These are phyloP conservation scores for Zasmidium cellare DNA, from an alignment of 2,329 filamentous ascomycete species.

Conservation along the genomic window DNA sequence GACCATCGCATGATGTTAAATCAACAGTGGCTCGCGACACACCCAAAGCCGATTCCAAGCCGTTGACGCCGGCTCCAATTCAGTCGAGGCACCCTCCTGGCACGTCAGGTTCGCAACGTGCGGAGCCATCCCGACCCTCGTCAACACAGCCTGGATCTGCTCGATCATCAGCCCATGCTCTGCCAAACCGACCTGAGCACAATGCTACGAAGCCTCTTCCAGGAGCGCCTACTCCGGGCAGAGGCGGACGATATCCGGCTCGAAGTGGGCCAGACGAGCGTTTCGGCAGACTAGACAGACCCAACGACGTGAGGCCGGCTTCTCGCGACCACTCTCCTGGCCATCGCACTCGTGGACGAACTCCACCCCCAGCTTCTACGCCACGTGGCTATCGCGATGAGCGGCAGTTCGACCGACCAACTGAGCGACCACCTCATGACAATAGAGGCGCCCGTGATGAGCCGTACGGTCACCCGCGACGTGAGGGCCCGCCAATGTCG, in stretches of 20 bases:
- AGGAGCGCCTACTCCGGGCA: slow-evolving; percentile 1
- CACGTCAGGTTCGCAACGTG: slow-evolving; percentile 29
- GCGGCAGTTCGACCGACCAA: slow-evolving; percentile 16
- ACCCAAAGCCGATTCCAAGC: slow-evolving; percentile 19
- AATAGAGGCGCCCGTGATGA: slow-evolving; percentile 20
- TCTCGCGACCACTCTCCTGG: slow-evolving; percentile 44
- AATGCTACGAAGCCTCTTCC: slow-evolving; percentile 14
- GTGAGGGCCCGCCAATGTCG: slow-evolving; percentile 14
- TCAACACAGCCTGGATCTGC: slow-evolving; percentile 29
- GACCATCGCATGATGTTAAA: background rate
- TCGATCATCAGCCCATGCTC: slow-evolving; percentile 35
- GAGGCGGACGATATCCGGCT: slow-evolving; percentile 29
- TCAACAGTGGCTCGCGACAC: slow-evolving; percentile 11
- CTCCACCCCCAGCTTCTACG: slow-evolving; percentile 35
- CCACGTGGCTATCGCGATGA: slow-evolving; percentile 22
- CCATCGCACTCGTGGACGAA: slow-evolving; percentile 33
- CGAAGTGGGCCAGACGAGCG: slow-evolving; percentile 33
- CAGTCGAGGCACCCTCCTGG: slow-evolving; percentile 17
- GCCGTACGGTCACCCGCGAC: slow-evolving; percentile 11
- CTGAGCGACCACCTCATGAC: slow-evolving; percentile 8
- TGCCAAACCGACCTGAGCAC: slow-evolving; percentile 45
- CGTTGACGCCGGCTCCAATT: slow-evolving; percentile 23
- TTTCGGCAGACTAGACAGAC: slow-evolving; percentile 47
- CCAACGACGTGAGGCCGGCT: slow-evolving; percentile 35
- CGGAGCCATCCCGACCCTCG: slow-evolving; percentile 34